Evolutionary conservation across 208 protist genomes (phyloP).

Genomic region (Porcisia hertigi): DNA sequence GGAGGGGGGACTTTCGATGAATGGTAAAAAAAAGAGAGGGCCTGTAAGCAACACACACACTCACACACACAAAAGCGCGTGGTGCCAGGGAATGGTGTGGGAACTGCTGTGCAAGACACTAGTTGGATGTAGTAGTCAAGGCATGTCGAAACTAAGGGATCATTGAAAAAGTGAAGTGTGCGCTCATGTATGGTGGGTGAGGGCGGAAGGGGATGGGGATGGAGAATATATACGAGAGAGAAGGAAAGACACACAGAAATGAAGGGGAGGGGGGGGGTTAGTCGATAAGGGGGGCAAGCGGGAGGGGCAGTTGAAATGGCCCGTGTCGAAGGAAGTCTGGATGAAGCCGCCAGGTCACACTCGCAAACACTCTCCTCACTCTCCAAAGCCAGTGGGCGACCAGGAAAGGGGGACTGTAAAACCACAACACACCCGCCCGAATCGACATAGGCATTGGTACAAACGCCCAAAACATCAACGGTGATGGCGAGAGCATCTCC

Average conservation of each 20-base stretch:
- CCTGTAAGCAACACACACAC: neutral
- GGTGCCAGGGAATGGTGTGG: too few species aligned
- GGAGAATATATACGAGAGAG: neutral
- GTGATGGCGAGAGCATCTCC: neutral
- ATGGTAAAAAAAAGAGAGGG: slow-evolving; percentile 3
- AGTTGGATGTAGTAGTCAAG: too few species aligned
- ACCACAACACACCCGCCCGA: neutral
- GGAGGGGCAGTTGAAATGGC: too few species aligned
- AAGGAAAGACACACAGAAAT: neutral
- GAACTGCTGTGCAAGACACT: too few species aligned
- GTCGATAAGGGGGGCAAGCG: too few species aligned
- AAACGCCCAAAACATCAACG: too few species aligned
- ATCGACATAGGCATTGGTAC: neutral
- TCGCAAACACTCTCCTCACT: too few species aligned
- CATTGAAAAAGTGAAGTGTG: neutral
- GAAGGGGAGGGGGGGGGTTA: too few species aligned
- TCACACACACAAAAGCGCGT: neutral
- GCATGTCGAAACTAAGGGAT: neutral
- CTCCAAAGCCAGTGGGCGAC: neutral
- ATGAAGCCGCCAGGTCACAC: too few species aligned
- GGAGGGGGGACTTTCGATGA: too few species aligned
- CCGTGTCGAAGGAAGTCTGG: too few species aligned
- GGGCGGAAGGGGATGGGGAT: neutral
- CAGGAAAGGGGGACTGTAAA: neutral
- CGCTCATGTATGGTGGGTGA: neutral